Percentiles rank a stretch among this genome's conserved stretches.
These are phyloP conservation scores for Fraxinus pennsylvanica DNA, from an alignment of 257 asterid genomes.

Conservation along the genomic window DNA sequence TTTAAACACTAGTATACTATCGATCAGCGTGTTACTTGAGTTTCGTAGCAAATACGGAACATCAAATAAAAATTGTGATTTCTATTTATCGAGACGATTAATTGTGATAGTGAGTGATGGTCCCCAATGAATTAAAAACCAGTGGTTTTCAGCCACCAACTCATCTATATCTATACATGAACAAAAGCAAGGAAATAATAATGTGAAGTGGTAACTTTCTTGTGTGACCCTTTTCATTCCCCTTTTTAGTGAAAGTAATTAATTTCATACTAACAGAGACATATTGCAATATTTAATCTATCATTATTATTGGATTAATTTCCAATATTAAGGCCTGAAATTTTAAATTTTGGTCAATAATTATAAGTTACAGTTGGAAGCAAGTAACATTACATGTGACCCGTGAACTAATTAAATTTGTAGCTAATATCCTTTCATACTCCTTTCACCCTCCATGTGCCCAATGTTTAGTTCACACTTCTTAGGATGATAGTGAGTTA, in stretches of 20 bases:
- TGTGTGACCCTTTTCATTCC: not conserved
- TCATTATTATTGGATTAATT: not conserved
- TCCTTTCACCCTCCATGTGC: not conserved
- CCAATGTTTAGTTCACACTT: not conserved
- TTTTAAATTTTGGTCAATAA: not conserved
- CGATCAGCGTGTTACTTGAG: too few relatives aligned
- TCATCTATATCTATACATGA: not conserved
- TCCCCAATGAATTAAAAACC: not conserved
- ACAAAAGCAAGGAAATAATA: not conserved
- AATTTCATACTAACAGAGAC: not conserved
- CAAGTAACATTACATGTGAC: not conserved
- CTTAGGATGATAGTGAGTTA: too few relatives aligned
- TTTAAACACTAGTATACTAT: too few relatives aligned
- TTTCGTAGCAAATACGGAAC: too few relatives aligned
- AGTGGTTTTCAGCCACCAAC: slow-evolving; percentile 4
- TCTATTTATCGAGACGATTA: not conserved
- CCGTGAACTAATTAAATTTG: not conserved
- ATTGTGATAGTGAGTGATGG: not conserved
- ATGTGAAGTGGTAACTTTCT: not conserved
- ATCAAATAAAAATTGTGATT: not conserved
- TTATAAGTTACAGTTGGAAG: not conserved
- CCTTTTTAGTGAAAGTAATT: not conserved
- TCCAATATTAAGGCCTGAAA: not conserved
- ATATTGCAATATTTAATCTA: not conserved
- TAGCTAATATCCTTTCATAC: not conserved